Evolutionary conservation across 2,329 filamentous ascomycete species (phyloP), one percentile per base, ranked within the genome.

Genomic region (Fusarium pilosicola): DNA sequence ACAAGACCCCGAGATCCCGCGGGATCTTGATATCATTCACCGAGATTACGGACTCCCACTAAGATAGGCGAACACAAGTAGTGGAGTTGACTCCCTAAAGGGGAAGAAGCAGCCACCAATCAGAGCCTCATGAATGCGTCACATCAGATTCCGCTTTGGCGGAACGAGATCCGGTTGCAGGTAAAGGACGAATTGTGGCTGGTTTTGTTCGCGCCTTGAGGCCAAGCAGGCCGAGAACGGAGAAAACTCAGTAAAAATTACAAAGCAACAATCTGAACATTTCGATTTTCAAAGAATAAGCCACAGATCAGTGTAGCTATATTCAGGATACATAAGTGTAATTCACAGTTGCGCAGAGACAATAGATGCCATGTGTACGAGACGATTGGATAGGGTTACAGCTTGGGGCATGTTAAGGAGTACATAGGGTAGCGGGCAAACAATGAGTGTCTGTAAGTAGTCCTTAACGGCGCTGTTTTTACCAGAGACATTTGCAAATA

Each of bases 111-210:
- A 10, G 14, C 24, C 51, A 7, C 51, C 14, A n/a, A 18, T 41
- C 11, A 41, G 4, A n/a, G 0, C 5, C 1, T 3, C 0, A 0
- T 0, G 6, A 3, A 8, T 36, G 30, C 1, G 6, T 5, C 13
- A 15, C 2, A 6, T 6, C 0, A 2, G 1, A 52, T 52, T 52
- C 49, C 49, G 49, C 49, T 20, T 15, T 12, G 5, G 30, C 51
- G 51, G 51, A 55, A 55, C 20, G 14, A 18, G 3, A 5, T 3
- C 0, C 10, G n/a, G 20, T n/a, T 24, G 51, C 51, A 38, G 51
- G 20, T 41, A 11, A 41, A 28, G 11, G 1, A 2, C 22, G 2
- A 3, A 14, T 55, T 41, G 34, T 55, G 34, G 51, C 34, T 55
- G 20, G 20, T 13, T 41, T 41, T 55, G 7, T 7, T 28, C 7